Conservation (phyloP, 495 filamentous ascomycete species). For the Achaetomiella virescens region DNA sequence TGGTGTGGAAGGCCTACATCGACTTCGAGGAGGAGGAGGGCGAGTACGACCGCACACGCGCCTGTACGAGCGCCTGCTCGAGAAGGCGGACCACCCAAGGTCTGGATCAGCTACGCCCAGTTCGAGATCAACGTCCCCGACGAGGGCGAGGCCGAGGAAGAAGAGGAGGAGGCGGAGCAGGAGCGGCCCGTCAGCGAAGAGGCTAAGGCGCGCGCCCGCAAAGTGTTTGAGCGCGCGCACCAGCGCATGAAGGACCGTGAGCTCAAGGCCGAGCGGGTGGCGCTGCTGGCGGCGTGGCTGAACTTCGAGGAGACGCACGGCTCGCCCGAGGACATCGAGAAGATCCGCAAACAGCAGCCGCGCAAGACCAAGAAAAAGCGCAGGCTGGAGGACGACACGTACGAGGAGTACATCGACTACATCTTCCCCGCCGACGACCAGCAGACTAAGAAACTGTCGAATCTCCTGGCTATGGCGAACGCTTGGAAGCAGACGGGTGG, state of each 20-base stretch:
- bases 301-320: constrained; percentile 85
- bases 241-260: constrained; percentile 86
- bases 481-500: constrained; percentile 73
- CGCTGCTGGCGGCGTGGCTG: constrained; percentile 85
- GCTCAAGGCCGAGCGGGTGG: constrained; percentile 87
- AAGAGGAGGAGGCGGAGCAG: constrained; percentile 46
- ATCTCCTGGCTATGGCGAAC: constrained; percentile 75
- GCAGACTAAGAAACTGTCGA: constrained; percentile 75
- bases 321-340: constrained; percentile 66
- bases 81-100: constrained; percentile 97
- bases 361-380: constrained; percentile 88
- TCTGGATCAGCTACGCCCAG: constrained; percentile 95
- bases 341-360: constrained; percentile 89
- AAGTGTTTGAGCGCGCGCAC: constrained; percentile 80
- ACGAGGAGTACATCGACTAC: constrained; percentile 97
- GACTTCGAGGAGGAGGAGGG: constrained; percentile 95
- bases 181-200: constrained; percentile 71
- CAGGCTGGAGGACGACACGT: constrained; percentile 88
- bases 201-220: constrained; percentile 74
- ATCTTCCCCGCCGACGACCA: constrained; percentile 95
- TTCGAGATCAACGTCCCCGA: constrained; percentile 90
- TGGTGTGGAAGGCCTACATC: constrained; percentile 95
- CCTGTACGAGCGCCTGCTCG: constrained; percentile 84
- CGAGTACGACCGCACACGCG: constrained; percentile 73
- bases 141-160: constrained; percentile 46